Conservation (phyloP, 2,329 filamentous ascomycete species). For the Aspergillus ibericus region DNA sequence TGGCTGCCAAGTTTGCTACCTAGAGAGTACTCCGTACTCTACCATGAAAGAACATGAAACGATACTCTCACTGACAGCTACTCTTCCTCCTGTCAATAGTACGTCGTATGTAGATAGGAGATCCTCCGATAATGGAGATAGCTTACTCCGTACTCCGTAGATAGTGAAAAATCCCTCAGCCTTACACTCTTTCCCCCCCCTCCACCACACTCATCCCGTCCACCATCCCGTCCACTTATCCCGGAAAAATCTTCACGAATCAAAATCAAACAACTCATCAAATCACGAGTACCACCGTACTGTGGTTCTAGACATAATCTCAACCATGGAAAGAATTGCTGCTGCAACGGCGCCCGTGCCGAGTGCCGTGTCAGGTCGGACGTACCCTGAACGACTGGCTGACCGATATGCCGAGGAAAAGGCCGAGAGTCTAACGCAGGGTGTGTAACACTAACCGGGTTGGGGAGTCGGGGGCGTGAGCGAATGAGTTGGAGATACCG, state of each 20-base stretch:
- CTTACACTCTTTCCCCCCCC: not conserved
- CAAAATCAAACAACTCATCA: too few relatives aligned
- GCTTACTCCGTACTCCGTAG: too few relatives aligned
- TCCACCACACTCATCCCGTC: not conserved
- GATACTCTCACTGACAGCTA: too few relatives aligned
- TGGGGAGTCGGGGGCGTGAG: not conserved
- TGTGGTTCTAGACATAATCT: not conserved
- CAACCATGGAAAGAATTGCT: not conserved
- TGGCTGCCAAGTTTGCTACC: too few relatives aligned
- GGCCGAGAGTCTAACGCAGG: not conserved
- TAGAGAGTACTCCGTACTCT: too few relatives aligned
- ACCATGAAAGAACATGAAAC: too few relatives aligned
- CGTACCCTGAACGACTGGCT: too few relatives aligned
- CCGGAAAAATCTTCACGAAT: too few relatives aligned
- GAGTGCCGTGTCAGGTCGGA: slow-evolving; percentile 22
- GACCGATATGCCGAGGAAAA: slow-evolving; percentile 15
- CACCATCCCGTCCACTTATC: not conserved
- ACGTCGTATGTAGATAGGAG: not conserved
- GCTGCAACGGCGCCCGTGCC: slow-evolving; percentile 17
- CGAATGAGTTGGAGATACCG: not conserved
- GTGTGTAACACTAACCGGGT: not conserved
- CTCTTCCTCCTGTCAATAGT: too few relatives aligned
- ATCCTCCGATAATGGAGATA: too few relatives aligned
- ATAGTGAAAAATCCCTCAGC: not conserved
- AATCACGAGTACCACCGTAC: not conserved